Evolutionary conservation across 352 stramenopile genomes (phyloP).

Genomic region (Phytophthora boehmeriae): DNA sequence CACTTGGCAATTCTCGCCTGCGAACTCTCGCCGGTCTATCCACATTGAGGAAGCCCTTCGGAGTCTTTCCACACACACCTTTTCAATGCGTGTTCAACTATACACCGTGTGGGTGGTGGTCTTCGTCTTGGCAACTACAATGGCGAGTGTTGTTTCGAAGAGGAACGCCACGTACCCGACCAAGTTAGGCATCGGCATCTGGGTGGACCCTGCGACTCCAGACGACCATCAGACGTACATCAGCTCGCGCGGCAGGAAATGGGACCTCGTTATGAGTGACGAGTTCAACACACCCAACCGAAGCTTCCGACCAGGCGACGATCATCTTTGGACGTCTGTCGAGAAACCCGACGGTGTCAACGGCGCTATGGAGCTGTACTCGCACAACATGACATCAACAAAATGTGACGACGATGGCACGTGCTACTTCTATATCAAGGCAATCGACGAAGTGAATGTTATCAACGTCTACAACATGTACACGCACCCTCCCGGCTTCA

Average conservation of each 20-base stretch:
- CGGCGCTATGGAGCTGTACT: conserved; percentile 91
- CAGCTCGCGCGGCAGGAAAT: conserved; percentile 47
- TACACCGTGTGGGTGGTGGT: not conserved
- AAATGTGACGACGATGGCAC: conserved; percentile 50
- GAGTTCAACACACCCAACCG: conserved; percentile 93
- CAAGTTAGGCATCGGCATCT: conserved; percentile 43
- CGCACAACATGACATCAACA: conserved; percentile 73
- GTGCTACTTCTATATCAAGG: conserved; percentile 58
- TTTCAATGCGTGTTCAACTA: conserved; percentile 16
- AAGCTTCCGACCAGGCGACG: conserved; percentile 89
- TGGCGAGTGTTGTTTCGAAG: conserved; percentile 6
- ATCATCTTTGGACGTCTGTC: conserved; percentile 94
- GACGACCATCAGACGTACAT: conserved; percentile 39
- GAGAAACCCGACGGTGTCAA: conserved; percentile 94
- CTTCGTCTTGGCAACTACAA: not conserved
- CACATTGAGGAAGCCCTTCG: too few relatives aligned
- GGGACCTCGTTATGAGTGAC: conserved; percentile 92
- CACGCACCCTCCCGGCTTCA: conserved; percentile 49
- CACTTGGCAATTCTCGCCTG: too few relatives aligned
- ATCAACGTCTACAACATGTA: conserved; percentile 68
- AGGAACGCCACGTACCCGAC: conserved; percentile 34
- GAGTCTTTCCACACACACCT: not conserved
- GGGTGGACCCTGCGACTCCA: conserved; percentile 69
- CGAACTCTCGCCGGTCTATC: too few relatives aligned
- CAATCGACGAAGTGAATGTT: conserved; percentile 37